phyloP scores from a whole-genome alignment of 2,329 filamentous ascomycete genomes.

The Gyromitra esculenta region DNA sequence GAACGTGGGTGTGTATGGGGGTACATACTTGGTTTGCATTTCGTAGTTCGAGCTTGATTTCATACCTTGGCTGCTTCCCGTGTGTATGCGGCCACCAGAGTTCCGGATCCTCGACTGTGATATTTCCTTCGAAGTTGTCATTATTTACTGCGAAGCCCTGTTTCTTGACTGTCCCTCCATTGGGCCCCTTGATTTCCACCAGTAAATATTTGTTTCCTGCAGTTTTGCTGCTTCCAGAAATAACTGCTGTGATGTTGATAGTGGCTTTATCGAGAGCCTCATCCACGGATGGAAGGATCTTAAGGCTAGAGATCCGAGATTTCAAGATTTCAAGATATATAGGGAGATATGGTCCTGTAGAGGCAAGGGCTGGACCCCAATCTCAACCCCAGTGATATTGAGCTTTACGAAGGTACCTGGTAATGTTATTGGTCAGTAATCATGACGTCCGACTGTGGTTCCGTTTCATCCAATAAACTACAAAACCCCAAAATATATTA shows the following conservation, averaged over 20 bases:
- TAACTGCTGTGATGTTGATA: constrained; percentile 61
- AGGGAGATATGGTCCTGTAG: constrained; percentile 77
- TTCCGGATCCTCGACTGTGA: constrained; percentile 69
- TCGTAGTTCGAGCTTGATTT: constrained; percentile 70
- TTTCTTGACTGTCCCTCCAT: background rate
- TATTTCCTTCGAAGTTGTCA: constrained; percentile 62
- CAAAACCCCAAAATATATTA: background rate
- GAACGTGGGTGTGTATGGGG: background rate
- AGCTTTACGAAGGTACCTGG: constrained; percentile 63
- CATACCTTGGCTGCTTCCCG: constrained; percentile 77
- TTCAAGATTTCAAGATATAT: constrained; percentile 76
- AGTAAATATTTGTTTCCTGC: constrained; percentile 25
- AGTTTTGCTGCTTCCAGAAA: constrained; percentile 44
- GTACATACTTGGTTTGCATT: constrained; percentile 57
- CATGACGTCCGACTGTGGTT: constrained; percentile 60
- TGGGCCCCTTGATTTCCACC: constrained; percentile 42
- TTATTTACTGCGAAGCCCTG: constrained; percentile 62
- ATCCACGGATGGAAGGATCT: constrained; percentile 70
- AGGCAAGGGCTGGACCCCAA: constrained; percentile 74
- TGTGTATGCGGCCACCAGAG: constrained; percentile 82
- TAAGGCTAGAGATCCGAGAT: constrained; percentile 72
- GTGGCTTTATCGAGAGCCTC: constrained; percentile 63
- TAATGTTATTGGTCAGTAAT: constrained; percentile 65
- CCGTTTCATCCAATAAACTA: too few relatives aligned
- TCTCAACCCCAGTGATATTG: constrained; percentile 82